Evolutionary conservation across 1,139 yeast genomes (phyloP).

Genomic region (Geotrichum cucujoidarum): DNA sequence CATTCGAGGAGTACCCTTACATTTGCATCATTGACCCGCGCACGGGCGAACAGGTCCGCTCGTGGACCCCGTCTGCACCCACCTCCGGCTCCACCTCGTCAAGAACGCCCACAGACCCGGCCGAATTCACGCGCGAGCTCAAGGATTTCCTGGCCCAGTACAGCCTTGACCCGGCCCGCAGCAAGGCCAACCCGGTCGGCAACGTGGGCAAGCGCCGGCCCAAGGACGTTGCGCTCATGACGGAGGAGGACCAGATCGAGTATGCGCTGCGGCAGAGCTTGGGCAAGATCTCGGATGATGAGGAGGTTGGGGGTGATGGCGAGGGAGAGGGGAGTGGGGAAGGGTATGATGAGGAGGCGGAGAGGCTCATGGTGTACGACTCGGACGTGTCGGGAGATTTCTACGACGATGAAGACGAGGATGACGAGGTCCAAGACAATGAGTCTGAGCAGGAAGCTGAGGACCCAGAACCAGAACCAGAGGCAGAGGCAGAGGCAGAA

Average conservation of each 20-base stretch:
- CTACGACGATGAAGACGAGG: not conserved
- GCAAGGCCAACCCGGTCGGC: slow-evolving; percentile 51
- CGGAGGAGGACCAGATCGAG: slow-evolving; percentile 83
- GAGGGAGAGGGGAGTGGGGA: slow-evolving; percentile 22
- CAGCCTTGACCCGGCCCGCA: slow-evolving; percentile 58
- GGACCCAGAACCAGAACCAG: slow-evolving; percentile 20
- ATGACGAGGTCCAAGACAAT: slow-evolving; percentile 4
- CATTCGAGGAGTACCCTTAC: slow-evolving; percentile 69
- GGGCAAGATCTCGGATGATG: slow-evolving; percentile 33
- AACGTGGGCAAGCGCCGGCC: slow-evolving; percentile 29
- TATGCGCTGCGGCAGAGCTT: slow-evolving; percentile 70
- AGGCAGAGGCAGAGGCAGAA: not conserved
- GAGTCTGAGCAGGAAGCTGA: slow-evolving; percentile 30
- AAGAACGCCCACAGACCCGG: slow-evolving; percentile 33
- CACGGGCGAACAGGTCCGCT: slow-evolving; percentile 80
- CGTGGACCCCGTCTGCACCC: slow-evolving; percentile 49
- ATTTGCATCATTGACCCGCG: slow-evolving; percentile 88
- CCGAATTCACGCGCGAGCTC: slow-evolving; percentile 51
- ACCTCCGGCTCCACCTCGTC: slow-evolving; percentile 41
- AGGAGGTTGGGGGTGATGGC: slow-evolving; percentile 24
- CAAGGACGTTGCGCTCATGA: slow-evolving; percentile 39
- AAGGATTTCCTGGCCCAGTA: slow-evolving; percentile 47
- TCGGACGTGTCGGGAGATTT: slow-evolving; percentile 1
- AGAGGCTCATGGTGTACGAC: slow-evolving; percentile 18
- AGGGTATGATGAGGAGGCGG: slow-evolving; percentile 23